Evolutionary conservation across 2,329 filamentous ascomycete species (phyloP), one percentile per base, ranked within the genome.

Genomic region (Magnaporthiopsis poae): DNA sequence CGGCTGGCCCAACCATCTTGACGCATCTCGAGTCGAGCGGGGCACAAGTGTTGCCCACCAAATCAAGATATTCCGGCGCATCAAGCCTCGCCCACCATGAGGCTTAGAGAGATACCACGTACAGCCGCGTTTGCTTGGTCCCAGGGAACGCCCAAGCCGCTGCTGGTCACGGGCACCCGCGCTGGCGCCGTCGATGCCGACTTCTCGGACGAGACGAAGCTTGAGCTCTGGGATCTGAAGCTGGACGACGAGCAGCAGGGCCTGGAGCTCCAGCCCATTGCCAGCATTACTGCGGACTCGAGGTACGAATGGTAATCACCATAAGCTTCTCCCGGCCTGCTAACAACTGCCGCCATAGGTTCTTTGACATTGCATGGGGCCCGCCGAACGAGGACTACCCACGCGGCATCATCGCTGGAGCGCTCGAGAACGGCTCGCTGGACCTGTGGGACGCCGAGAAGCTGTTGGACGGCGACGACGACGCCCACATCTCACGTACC

Each of bases 61-160:
- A 9, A 13, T n/a, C 46, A 7, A 25, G 18, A 56, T 56, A 11
- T 25, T 56, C 21, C 46, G 21, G 18, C 39, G 39, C 39, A 46
- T 18, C 12, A 46, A 18, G 60, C 60, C 25, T 15, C 21, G 60
- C 35, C 31, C 75, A 80, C 72, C 78, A 99, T 99, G 95, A 91
- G 92, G 81, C 84, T 98, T 79, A 88, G 94, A 84, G 93, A 98
- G 83, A 96, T 99, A 75, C 91, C 92, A 77, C 88, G 95, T 80
- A 99, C 95, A 74, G 95, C 94, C 78, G 90, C 94, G 74, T 99
- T 99, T 78, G 92, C 95, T 75, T 99, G 95, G 94, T 96, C 92
- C 72, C 90, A 93, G 33, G 90, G 88, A 72, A 81, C 91, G 64
- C 85, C 86, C 59, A 87, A 88, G 72, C 92, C 94, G 72, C 83